Evolutionary conservation across 2,329 filamentous ascomycete species (phyloP).

Genomic region (Dactylellina leptospora): DNA sequence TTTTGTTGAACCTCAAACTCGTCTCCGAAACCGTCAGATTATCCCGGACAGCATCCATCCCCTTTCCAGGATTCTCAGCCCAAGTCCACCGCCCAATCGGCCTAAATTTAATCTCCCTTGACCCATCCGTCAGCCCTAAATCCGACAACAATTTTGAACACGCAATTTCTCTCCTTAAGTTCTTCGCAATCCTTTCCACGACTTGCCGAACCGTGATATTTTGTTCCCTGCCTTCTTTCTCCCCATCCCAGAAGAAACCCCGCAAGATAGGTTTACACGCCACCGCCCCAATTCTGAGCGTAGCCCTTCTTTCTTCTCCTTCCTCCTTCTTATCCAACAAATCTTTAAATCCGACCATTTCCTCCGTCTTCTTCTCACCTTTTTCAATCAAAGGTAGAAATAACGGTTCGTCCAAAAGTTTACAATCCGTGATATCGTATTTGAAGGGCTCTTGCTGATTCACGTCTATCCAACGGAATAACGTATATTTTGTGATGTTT

Average conservation of each 20-base stretch:
- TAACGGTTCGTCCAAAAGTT: constrained; percentile 34
- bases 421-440: constrained; percentile 29
- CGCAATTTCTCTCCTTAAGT: constrained; percentile 13
- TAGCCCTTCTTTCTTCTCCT: not conserved
- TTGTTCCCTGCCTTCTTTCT: not conserved
- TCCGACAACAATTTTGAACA: constrained; percentile 12
- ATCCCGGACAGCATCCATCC: constrained; percentile 29
- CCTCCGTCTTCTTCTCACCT: not conserved
- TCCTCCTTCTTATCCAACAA: not conserved
- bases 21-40: constrained; percentile 23
- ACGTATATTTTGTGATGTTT: not conserved
- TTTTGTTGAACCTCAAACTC: constrained; percentile 6
- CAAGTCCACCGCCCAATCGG: constrained; percentile 8
- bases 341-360: not conserved
- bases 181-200: constrained; percentile 12
- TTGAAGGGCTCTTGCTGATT: not conserved
- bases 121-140: not conserved
- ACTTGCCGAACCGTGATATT: constrained; percentile 29
- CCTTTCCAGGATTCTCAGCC: not conserved
- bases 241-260: constrained; percentile 31
- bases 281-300: constrained; percentile 28
- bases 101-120: constrained; percentile 14
- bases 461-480: constrained; percentile 1
- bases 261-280: constrained; percentile 27
- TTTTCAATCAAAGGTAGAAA: too few species aligned